Evolutionary conservation across 192 early-diverging fungal genomes (phyloP).

Genomic region (Gonapodya prolifera): DNA sequence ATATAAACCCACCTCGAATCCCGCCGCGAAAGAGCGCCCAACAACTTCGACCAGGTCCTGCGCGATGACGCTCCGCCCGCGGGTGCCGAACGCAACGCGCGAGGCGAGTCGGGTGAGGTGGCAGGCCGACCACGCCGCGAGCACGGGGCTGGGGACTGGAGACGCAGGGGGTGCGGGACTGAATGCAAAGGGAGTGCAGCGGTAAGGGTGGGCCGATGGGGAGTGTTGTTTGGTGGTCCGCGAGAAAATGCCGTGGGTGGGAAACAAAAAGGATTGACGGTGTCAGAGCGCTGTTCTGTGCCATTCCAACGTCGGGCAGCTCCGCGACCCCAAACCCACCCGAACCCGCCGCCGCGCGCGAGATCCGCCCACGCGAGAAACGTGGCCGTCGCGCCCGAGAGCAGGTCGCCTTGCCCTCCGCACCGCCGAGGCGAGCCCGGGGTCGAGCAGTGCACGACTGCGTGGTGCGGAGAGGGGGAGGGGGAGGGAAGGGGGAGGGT

Average conservation of each 20-base stretch:
- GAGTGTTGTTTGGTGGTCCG: not conserved
- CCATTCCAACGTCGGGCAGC: not conserved
- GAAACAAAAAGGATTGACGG: slow-evolving; percentile 2
- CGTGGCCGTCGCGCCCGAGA: slow-evolving; percentile 69
- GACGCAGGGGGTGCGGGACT: slow-evolving; percentile 19
- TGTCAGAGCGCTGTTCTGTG: slow-evolving; percentile 12
- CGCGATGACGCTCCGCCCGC: slow-evolving; percentile 45
- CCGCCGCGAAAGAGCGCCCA: slow-evolving; percentile 26
- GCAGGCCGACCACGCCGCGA: slow-evolving; percentile 57
- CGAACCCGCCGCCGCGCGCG: not conserved
- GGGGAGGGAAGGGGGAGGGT: not conserved
- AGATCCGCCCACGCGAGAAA: slow-evolving; percentile 70
- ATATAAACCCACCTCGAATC: slow-evolving; percentile 20
- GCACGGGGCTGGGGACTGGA: slow-evolving; percentile 29
- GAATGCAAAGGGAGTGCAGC: not conserved
- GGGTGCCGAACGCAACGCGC: slow-evolving; percentile 39
- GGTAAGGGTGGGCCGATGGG: slow-evolving; percentile 9
- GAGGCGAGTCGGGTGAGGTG: slow-evolving; percentile 35
- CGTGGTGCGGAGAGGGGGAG: not conserved
- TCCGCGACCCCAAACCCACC: not conserved
- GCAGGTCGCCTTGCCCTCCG: slow-evolving; percentile 92
- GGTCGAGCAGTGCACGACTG: slow-evolving; percentile 45
- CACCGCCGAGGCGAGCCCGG: slow-evolving; percentile 68
- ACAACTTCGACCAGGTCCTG: slow-evolving; percentile 48
- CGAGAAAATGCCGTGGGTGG: not conserved